Evolutionary conservation across 2,329 filamentous ascomycete genomes (phyloP).

Genomic region (Nemania sp.): DNA sequence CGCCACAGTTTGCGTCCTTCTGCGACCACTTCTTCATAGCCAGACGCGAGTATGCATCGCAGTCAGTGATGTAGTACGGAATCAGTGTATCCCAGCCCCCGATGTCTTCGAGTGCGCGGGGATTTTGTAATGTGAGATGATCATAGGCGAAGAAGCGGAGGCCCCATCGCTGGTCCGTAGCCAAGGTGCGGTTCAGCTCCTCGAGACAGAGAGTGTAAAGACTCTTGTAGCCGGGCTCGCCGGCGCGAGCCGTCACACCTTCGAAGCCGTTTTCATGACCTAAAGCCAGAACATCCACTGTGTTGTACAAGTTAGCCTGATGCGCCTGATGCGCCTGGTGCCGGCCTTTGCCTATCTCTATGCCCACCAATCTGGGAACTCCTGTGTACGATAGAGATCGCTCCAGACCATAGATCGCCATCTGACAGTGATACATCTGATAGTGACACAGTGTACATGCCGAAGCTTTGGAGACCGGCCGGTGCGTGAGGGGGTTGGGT

Average conservation of each 20-base stretch:
- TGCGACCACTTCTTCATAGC: slow-evolving; percentile 50
- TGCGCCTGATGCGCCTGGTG: no score
- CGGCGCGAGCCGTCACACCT: slow-evolving; percentile 37
- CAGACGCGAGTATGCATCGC: slow-evolving; percentile 57
- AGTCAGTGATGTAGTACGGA: slow-evolving; percentile 61
- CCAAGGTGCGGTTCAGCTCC: slow-evolving; percentile 40
- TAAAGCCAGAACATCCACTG: slow-evolving; percentile 53
- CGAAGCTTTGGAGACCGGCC: no score
- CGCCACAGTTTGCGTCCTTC: slow-evolving; percentile 44
- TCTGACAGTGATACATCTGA: no score
- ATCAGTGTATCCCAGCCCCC: slow-evolving; percentile 62
- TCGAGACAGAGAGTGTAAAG: slow-evolving; percentile 47
- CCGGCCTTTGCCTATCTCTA: no score
- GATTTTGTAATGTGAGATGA: slow-evolving; percentile 60
- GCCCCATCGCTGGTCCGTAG: slow-evolving; percentile 49
- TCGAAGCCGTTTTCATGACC: slow-evolving; percentile 47
- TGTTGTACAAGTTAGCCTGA: not conserved
- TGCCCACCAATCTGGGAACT: no score
- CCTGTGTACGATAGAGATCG: no score
- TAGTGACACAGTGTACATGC: no score
- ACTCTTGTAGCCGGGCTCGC: slow-evolving; percentile 45
- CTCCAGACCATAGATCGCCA: no score
- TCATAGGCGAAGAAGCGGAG: slow-evolving; percentile 62
- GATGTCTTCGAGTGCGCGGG: slow-evolving; percentile 52
- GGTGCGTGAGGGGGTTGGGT: no score